Percentiles rank a stretch among this genome's conserved stretches.
phyloP scores from a whole-genome alignment of 495 filamentous ascomycete genomes.

The Talaromyces thailandensis region DNA sequence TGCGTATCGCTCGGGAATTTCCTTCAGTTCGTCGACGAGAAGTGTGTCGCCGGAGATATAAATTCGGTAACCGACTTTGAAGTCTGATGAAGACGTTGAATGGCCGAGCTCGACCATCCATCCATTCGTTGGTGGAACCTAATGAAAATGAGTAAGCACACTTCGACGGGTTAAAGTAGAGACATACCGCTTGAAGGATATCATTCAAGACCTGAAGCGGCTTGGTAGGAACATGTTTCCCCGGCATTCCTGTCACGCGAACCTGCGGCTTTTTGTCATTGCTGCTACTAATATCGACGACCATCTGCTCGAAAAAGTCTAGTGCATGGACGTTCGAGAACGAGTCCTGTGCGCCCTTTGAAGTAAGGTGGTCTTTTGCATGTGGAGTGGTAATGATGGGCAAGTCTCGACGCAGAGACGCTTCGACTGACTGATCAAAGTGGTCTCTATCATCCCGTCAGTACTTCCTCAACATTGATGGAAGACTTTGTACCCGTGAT shows the following conservation, averaged over 20 bases:
- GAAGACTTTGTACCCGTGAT: constrained; percentile 41
- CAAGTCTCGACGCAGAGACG: constrained; percentile 43
- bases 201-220: constrained; percentile 43
- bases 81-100: constrained; percentile 12
- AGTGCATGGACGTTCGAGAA: constrained; percentile 48
- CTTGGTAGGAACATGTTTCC: constrained; percentile 56
- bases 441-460: constrained; percentile 36
- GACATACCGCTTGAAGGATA: constrained; percentile 46
- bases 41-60: constrained; percentile 72
- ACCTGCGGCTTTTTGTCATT: constrained; percentile 19
- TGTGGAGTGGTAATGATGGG: constrained; percentile 60
- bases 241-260: constrained; percentile 59
- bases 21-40: constrained; percentile 50
- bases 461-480: not conserved
- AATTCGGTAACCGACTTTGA: constrained; percentile 50
- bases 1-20: constrained; percentile 45
- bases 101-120: constrained; percentile 63
- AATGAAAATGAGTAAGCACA: not conserved
- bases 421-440: constrained; percentile 56
- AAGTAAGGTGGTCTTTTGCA: constrained; percentile 43
- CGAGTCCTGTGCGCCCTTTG: constrained; percentile 27
- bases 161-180: not conserved
- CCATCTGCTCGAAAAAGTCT: constrained; percentile 45
- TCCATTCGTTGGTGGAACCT: constrained; percentile 62
- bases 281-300: constrained; percentile 33